These are phyloP conservation scores for Cladosporium sp. DNA, from an alignment of 2,329 filamentous ascomycete genomes.

Conservation along the genomic window DNA sequence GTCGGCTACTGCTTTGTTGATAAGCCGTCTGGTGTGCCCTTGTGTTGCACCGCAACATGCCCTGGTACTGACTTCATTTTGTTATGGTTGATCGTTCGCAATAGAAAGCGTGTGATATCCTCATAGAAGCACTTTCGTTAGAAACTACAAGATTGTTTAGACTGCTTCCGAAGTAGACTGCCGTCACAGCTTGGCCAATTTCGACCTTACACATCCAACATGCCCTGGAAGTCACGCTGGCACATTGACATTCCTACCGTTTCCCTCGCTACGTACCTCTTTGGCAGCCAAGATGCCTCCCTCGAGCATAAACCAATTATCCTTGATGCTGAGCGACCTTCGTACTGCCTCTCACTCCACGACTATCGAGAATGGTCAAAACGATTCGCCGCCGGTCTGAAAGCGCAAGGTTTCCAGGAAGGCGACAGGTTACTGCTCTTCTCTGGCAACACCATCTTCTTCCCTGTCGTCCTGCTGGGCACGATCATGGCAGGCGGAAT, in stretches of 20 bases:
- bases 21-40: background rate
- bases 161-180: too few relatives aligned
- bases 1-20: conserved; percentile 11
- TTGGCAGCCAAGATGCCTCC: conserved; percentile 45
- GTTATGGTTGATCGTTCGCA: background rate
- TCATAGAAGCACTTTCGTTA: too few relatives aligned
- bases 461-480: conserved; percentile 66
- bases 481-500: conserved; percentile 73
- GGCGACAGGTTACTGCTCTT: conserved; percentile 72
- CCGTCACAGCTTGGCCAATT: too few relatives aligned
- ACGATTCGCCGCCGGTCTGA: conserved; percentile 62
- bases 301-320: conserved; percentile 42
- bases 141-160: too few relatives aligned
- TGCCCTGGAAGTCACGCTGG: conserved; percentile 53
- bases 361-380: conserved; percentile 68
- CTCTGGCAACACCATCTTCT: conserved; percentile 69
- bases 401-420: conserved; percentile 59
- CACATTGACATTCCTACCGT: conserved; percentile 43
- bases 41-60: background rate
- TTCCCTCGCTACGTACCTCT: conserved; percentile 46
- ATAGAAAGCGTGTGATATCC: background rate
- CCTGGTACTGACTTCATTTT: background rate
- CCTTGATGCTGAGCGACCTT: conserved; percentile 63
- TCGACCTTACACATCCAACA: conserved; percentile 24
- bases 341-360: conserved; percentile 61